Evolutionary conservation across 805 yeast species (phyloP).

Genomic region (Wickerhamia fluorescens): DNA sequence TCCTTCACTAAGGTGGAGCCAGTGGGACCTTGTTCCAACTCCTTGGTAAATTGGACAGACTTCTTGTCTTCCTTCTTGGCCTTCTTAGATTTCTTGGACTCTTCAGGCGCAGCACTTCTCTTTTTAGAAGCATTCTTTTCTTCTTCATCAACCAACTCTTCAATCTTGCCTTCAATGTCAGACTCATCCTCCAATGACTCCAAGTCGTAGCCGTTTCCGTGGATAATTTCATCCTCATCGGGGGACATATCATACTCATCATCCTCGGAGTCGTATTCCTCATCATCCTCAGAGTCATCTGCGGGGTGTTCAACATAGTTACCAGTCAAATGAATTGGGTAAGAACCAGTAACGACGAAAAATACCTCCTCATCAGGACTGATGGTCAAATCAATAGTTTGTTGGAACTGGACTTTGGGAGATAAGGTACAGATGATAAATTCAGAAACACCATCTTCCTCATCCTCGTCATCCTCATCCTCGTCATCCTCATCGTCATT

Average conservation of each 20-base stretch:
- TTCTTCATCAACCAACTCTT: constrained; percentile 57
- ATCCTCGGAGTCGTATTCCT: constrained; percentile 41
- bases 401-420: constrained; percentile 82
- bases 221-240: constrained; percentile 64
- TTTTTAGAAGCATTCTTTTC: constrained; percentile 29
- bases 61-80: constrained; percentile 45
- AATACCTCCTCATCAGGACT: constrained; percentile 89
- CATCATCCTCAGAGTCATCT: constrained; percentile 58
- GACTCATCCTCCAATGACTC: constrained; percentile 63
- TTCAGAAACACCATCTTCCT: constrained; percentile 76
- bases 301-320: constrained; percentile 95
- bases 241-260: constrained; percentile 66
- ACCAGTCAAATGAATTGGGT: constrained; percentile 87
- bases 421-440: constrained; percentile 83
- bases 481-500: constrained; percentile 43
- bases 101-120: constrained; percentile 28
- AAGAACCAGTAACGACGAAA: constrained; percentile 94
- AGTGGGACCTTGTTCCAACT: constrained; percentile 93
- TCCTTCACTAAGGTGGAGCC: constrained; percentile 32
- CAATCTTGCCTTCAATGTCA: constrained; percentile 65
- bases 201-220: constrained; percentile 46
- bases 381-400: constrained; percentile 82
- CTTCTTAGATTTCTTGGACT: constrained; percentile 22
- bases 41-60: constrained; percentile 77
- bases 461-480: constrained; percentile 52